Evolutionary conservation across 139 green algal genomes (phyloP), one percentile per base, ranked within the genome.

Genomic region (Chlorella sp.): DNA sequence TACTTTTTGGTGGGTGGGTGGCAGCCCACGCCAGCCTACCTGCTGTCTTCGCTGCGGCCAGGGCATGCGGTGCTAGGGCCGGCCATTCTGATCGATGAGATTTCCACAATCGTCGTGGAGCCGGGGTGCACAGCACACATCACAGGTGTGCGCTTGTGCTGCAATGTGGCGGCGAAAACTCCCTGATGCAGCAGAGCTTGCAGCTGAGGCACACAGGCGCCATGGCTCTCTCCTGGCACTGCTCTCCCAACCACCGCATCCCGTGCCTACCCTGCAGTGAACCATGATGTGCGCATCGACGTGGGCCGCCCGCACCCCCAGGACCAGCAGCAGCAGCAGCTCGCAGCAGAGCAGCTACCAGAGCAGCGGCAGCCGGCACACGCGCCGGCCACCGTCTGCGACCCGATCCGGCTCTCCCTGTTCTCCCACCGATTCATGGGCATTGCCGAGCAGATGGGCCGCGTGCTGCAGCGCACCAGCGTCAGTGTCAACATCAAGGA

Each of bases 401-500:
- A 99, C 82, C 93, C 97, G 23, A 93, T 99, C 29, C 89, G 93
- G 72, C 90, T 99, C 40, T 91, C 94, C 46, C 96, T 99, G 71
- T 98, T 98, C 84, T 92, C 77, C 41, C 96, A 99, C 83, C 89
- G 84, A 67, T 99, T 99, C 87, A 99, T 99, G 96, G 91, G 93
- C 71, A 98, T 99, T 21, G 96, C 96, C 40, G 96, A 99, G 88
- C 95, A 99, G 86, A 99, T 99, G 96, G 96, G 96, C 1, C 90
- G 93, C 42, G 94, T 93, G 48, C 85, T 99, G 73, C 94, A 98
- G 87, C 86, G 93, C 71, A 98, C 95, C 53, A 89, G 81, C 65
- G 90, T 97, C 69, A 95, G 86, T 6, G 96, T 98, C 55, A 99
- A 98, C 90, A 98, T 99, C 87, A 99, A 99, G 83, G 95, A 99